Conservation (phyloP, 2,329 filamentous ascomycete genomes). For the Penicillium brasilianum region DNA sequence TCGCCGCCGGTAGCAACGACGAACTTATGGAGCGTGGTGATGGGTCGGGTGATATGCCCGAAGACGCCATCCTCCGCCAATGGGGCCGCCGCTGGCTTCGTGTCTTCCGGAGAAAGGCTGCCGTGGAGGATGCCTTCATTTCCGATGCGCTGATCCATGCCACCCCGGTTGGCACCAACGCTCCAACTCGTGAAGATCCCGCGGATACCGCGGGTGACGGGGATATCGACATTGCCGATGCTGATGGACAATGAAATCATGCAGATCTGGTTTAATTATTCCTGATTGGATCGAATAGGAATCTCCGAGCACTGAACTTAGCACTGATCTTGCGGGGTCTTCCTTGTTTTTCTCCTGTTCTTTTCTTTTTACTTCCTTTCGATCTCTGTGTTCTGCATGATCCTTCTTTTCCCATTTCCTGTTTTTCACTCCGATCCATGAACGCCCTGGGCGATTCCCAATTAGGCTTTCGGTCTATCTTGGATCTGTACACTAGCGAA, state of each 20-base stretch:
- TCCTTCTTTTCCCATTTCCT: background rate
- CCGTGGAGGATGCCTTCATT: constrained; percentile 80
- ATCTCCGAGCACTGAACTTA: background rate
- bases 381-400: constrained; percentile 11
- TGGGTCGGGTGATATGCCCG: constrained; percentile 55
- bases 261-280: background rate
- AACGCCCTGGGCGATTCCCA: background rate
- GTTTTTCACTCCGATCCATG: background rate
- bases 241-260: constrained; percentile 22
- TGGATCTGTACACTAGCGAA: constrained; percentile 21
- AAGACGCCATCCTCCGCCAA: constrained; percentile 69
- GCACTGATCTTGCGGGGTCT: constrained; percentile 6
- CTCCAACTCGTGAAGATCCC: constrained; percentile 31
- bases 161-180: constrained; percentile 47
- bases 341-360: constrained; percentile 4
- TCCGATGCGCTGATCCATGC: constrained; percentile 60
- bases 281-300: background rate
- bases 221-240: constrained; percentile 41
- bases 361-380: constrained; percentile 2
- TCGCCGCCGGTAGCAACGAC: constrained; percentile 75
- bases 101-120: constrained; percentile 79
- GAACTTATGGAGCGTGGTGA: constrained; percentile 71
- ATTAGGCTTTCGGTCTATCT: constrained; percentile 1
- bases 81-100: constrained; percentile 89
- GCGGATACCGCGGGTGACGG: constrained; percentile 29